phyloP scores from a whole-genome alignment of 2,329 filamentous ascomycete species.

The Chalara sp. region DNA sequence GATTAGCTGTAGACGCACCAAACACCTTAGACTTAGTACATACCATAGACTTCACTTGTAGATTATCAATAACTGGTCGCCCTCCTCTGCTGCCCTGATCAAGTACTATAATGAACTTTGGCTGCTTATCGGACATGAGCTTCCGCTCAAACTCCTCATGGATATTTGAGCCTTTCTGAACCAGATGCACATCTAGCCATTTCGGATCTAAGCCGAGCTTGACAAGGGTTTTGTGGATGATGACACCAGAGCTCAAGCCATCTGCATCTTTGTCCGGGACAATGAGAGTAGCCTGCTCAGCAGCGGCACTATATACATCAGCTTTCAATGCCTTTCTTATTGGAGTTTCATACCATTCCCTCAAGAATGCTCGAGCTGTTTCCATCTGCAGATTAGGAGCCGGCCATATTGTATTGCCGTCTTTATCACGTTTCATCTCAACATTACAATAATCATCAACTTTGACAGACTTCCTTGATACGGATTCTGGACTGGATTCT shows the following conservation, averaged over 20 bases:
- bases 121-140: slow-evolving; percentile 42
- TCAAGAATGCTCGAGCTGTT: slow-evolving; percentile 47
- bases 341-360: slow-evolving; percentile 41
- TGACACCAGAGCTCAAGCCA: slow-evolving; percentile 57
- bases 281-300: slow-evolving; percentile 47
- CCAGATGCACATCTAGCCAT: slow-evolving; percentile 50
- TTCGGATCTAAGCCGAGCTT: slow-evolving; percentile 47
- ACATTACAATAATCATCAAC: slow-evolving; percentile 20
- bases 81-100: slow-evolving; percentile 56
- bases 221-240: slow-evolving; percentile 52
- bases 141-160: slow-evolving; percentile 46
- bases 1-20: no score
- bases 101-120: slow-evolving; percentile 54
- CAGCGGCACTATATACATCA: slow-evolving; percentile 35
- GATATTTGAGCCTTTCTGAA: slow-evolving; percentile 52
- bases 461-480: slow-evolving; percentile 11
- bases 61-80: slow-evolving; percentile 43
- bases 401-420: slow-evolving; percentile 46
- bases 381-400: slow-evolving; percentile 49
- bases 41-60: slow-evolving; percentile 44
- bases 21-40: no score
- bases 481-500: neutral
- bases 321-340: neutral
- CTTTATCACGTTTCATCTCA: slow-evolving; percentile 4
- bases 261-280: slow-evolving; percentile 66